Conservation (phyloP, 257 asterid genomes). For the Solanum arcanum region DNA sequence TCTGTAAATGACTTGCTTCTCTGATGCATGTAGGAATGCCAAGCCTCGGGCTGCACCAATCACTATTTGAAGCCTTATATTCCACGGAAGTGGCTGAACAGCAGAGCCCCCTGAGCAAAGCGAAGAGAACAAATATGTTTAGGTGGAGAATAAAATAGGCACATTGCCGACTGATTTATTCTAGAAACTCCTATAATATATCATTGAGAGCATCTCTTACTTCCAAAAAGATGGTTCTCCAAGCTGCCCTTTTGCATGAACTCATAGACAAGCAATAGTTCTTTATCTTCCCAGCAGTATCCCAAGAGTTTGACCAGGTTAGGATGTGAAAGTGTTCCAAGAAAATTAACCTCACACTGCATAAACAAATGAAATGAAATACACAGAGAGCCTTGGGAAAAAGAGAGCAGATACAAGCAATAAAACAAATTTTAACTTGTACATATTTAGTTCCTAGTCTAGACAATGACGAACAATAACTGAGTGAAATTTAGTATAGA, state of each 20-base stretch:
- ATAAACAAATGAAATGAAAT: neutral
- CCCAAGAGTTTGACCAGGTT: slow-evolving; percentile 79
- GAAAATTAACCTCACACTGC: slow-evolving; percentile 81
- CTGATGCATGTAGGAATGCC: slow-evolving; percentile 53
- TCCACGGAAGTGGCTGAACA: slow-evolving; percentile 73
- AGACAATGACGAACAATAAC: neutral
- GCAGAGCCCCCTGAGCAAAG: slow-evolving; percentile 51
- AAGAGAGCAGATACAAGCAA: neutral
- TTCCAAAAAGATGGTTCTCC: slow-evolving; percentile 92
- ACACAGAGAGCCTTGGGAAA: neutral
- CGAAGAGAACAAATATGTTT: neutral
- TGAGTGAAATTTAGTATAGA: neutral
- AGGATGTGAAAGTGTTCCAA: slow-evolving; percentile 74
- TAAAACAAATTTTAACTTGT: neutral
- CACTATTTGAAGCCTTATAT: slow-evolving; percentile 43
- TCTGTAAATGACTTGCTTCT: slow-evolving; percentile 50
- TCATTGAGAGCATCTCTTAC: slow-evolving; percentile 23
- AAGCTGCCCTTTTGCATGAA: slow-evolving; percentile 95
- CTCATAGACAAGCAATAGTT: slow-evolving; percentile 75
- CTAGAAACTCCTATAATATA: neutral
- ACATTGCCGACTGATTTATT: neutral
- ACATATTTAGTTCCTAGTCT: neutral
- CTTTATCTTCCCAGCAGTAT: slow-evolving; percentile 70
- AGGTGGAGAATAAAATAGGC: neutral
- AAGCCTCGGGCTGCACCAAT: slow-evolving; percentile 71